Evolutionary conservation across 2,329 filamentous ascomycete species (phyloP), one percentile per base, ranked within the genome.

Genomic region (Cercospora citrullina): DNA sequence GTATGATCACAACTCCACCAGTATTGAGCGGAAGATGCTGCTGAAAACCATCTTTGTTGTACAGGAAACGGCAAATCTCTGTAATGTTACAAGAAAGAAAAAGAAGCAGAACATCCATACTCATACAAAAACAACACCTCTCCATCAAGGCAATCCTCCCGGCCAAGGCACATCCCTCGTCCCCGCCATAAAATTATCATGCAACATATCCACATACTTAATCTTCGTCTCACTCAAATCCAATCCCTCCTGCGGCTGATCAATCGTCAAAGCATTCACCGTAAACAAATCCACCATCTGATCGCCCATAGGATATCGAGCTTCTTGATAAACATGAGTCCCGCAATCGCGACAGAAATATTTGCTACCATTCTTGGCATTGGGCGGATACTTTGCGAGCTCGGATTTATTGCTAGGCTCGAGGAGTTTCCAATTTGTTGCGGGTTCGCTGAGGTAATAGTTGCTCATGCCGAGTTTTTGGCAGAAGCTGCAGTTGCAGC

Each of bases 201-300:
- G 77, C 30, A 70, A 45, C 53, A 59, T 63, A 55, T 71, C 66
- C n/a, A 58, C 63, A 58, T 71, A 71, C 64, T 39, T 28, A 14
- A 70, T 55, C 62, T 68, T 62, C 14, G 59, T 53, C 63, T 61
- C 57, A 39, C 68, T 70, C 62, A 71, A 57, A 33, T 71, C 69
- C 12, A 71, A 33, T 1, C 69, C 68, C 23, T 66, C 65, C 55
- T 66, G 45, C 33, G 63, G 65, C 42, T 68, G 68, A 60, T 71
- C 69, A n/a, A 71, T 55, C 18, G 69, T 70, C 12, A 58, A 28
- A 28, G 68, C 9, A 63, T 71, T 71, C 31, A 71, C 53, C 21
- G 63, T 57, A 23, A 66, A 66, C 12, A 70, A 42, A 21, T 23
- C 12, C 8, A 55, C 48, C 48, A 55, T 55, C 14, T 28, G 48